A percentile compares a stretch with the other conserved stretches of the same genome.
These are phyloP conservation scores for Symbiotaphrina buchneri DNA, from an alignment of 495 filamentous ascomycete genomes.

Conservation along the genomic window DNA sequence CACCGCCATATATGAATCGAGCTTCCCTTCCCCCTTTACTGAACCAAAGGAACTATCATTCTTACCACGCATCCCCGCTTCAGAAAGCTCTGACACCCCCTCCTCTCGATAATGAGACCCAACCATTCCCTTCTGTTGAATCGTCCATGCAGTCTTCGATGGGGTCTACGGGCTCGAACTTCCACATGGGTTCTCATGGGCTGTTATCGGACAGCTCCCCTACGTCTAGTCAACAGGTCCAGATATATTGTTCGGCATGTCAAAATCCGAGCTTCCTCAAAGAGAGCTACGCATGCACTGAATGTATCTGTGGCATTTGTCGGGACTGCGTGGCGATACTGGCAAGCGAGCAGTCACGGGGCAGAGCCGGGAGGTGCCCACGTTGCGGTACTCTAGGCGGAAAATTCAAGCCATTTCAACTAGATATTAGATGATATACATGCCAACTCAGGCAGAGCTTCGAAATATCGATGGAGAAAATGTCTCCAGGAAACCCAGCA, in stretches of 20 bases:
- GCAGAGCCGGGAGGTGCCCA: constrained; percentile 35
- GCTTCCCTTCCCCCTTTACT: constrained; percentile 54
- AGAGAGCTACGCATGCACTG: constrained; percentile 77
- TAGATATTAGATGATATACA: constrained; percentile 31
- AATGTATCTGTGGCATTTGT: constrained; percentile 84
- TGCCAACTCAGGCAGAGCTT: too few relatives aligned
- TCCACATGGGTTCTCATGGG: constrained; percentile 33
- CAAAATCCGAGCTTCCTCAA: constrained; percentile 46
- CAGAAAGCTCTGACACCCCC: constrained; percentile 69
- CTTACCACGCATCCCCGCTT: constrained; percentile 68
- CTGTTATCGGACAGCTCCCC: constrained; percentile 30
- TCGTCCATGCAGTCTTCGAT: constrained; percentile 33
- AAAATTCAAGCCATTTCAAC: constrained; percentile 42
- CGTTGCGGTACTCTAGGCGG: constrained; percentile 42
- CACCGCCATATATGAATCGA: constrained; percentile 30
- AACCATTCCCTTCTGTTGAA: constrained; percentile 68
- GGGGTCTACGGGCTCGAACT: constrained; percentile 31
- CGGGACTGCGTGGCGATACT: constrained; percentile 64
- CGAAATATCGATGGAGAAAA: too few relatives aligned
- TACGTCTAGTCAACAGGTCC: constrained; percentile 33
- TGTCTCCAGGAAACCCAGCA: too few relatives aligned
- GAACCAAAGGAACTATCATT: constrained; percentile 35
- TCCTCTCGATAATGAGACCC: constrained; percentile 41
- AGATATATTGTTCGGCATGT: constrained; percentile 78
- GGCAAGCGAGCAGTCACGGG: constrained; percentile 19